Evolutionary conservation across 352 stramenopile genomes (phyloP).

Genomic region (Globisporangium sylvaticum): DNA sequence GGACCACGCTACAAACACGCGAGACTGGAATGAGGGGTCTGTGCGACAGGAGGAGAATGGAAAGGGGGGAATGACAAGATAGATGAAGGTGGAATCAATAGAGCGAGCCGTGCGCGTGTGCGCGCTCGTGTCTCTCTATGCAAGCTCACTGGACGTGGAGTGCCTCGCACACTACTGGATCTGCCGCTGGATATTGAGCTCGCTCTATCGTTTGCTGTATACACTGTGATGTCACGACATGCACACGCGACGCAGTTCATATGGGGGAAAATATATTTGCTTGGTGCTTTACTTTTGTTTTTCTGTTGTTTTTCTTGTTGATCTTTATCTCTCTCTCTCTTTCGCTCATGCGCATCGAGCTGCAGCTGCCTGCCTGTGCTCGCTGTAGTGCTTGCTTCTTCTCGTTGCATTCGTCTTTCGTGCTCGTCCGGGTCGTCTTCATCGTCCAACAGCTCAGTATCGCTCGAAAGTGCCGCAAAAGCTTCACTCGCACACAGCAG

Average conservation of each 20-base stretch:
- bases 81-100: neutral
- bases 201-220: neutral
- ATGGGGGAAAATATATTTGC: neutral
- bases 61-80: neutral
- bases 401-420: neutral
- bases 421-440: neutral
- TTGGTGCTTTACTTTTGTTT: slow-evolving; percentile 6
- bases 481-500: neutral
- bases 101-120: neutral
- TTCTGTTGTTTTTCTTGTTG: slow-evolving; percentile 1
- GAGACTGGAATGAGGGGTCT: neutral
- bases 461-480: neutral
- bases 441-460: neutral
- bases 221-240: neutral
- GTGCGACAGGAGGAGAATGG: neutral
- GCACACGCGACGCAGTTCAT: neutral
- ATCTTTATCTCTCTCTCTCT: slow-evolving; percentile 8
- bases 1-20: neutral
- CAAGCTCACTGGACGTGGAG: neutral
- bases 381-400: neutral
- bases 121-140: neutral
- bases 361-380: neutral
- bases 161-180: neutral
- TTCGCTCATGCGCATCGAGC: neutral
- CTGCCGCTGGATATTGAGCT: neutral